phyloP scores from a whole-genome alignment of 371 early-diverging fungal genomes.

The Funneliformis caledonium region DNA sequence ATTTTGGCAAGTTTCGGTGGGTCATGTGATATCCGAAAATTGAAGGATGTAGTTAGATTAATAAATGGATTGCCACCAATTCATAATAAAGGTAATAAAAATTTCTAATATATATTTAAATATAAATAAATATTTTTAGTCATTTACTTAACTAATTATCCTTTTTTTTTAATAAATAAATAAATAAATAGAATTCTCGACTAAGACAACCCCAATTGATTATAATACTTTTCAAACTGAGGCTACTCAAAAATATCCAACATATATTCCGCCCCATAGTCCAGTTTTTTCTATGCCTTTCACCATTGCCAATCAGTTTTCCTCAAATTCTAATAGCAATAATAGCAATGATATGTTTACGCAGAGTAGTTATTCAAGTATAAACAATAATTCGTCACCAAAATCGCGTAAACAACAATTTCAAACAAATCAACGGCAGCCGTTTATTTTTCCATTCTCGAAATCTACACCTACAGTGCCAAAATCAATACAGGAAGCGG shows the following conservation, averaged over 20 bases:
- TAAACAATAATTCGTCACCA: slow-evolving; percentile 36
- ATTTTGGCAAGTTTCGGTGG: slow-evolving; percentile 67
- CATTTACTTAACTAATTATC: neutral
- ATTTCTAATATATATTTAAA: no score
- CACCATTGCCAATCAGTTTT: neutral
- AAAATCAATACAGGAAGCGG: slow-evolving; percentile 61
- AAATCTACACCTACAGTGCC: slow-evolving; percentile 54
- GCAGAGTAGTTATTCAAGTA: slow-evolving; percentile 15
- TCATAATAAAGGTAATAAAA: slow-evolving; percentile 36
- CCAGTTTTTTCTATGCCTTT: neutral
- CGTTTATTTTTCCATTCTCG: slow-evolving; percentile 57
- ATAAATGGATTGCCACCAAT: slow-evolving; percentile 53
- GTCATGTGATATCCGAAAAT: slow-evolving; percentile 48
- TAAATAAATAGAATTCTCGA: slow-evolving; percentile 44
- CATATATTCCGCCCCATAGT: slow-evolving; percentile 51
- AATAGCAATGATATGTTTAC: slow-evolving; percentile 3
- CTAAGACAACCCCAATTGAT: slow-evolving; percentile 73
- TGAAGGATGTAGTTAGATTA: slow-evolving; percentile 56
- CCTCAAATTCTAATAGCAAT: neutral
- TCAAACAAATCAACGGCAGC: slow-evolving; percentile 45
- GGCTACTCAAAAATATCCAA: slow-evolving; percentile 63
- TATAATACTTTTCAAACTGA: slow-evolving; percentile 62
- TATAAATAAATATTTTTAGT: neutral
- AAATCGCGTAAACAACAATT: slow-evolving; percentile 42
- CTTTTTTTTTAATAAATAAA: neutral